Base-by-base conservation (phyloP, 768 basidiomycete genomes). In the Coprinellus micaceus region DNA sequence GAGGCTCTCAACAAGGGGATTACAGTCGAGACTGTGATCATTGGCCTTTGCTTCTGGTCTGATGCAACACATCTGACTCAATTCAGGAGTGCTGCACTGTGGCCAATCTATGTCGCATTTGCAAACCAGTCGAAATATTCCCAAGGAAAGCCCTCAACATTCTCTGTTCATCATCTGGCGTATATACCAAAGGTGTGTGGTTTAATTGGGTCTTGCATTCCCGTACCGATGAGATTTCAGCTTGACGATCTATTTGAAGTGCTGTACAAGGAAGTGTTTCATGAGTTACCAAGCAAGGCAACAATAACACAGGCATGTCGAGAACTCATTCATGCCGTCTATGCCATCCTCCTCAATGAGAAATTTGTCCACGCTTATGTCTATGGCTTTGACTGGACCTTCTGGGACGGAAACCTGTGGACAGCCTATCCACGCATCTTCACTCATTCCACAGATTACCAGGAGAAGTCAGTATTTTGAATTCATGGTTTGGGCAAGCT, bases 101-200 rank as follows among this genome's bases (percentile, higher is more conserved):
- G 73, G 71, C 73, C 71, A 5, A 59, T 71, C 9, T 73, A 74
- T 47, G 41, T 66, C 26, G 61, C 60, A 33, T 57, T 77, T 37
- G 76, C 72, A 1, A 74, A 73, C 53, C 60, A 67, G 13, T 72
- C 76, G 0, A 80, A 79, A 58, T 77, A 76, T 53, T 53, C 56
- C 0, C 62, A 69, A 2, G 54, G 52, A 1, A 62, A 63, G 19
- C 72, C 73, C 1, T 52, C 47, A 4, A 54, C 61, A 1, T 54
- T 60, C 15, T 62, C 73, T 2, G 67, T 64, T 12, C 73, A 78
- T 53, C 74, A 75, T 51, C 9, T 76, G 13, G 75, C 71, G 11
- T 77, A 77, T 59, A 67, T 79, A 28, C 74, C 74, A 58, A 71
- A 10, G 64, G 67, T 1, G 65, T 67, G 48, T 28, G 24, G 0